Conservation (phyloP, 2,329 filamentous ascomycete genomes). For the Ophiostoma quercus region DNA sequence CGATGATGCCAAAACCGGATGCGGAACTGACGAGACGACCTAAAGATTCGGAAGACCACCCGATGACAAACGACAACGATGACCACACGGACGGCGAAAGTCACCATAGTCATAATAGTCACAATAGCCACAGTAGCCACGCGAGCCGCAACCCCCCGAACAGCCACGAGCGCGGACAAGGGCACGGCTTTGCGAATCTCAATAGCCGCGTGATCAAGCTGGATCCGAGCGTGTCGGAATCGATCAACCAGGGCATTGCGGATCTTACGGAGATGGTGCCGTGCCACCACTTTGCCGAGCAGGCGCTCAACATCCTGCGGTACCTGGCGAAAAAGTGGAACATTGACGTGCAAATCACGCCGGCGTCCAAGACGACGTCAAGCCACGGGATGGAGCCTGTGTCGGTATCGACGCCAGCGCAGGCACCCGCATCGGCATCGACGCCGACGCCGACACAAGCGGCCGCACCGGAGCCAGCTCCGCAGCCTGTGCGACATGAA, state of each 20-base stretch:
- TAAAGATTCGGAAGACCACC: constrained; percentile 6
- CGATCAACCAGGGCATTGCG: constrained; percentile 50
- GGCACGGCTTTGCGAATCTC: background rate
- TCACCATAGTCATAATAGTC: background rate
- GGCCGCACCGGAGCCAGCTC: background rate
- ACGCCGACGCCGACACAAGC: background rate
- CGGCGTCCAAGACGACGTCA: constrained; percentile 23
- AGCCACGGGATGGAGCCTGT: background rate
- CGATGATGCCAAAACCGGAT: background rate
- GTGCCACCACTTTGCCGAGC: constrained; percentile 56
- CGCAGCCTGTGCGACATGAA: background rate
- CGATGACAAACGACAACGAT: background rate
- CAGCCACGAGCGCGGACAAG: constrained; percentile 3
- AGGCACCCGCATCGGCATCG: constrained; percentile 21
- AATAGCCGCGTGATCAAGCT: constrained; percentile 25
- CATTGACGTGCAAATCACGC: constrained; percentile 45
- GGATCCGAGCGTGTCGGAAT: constrained; percentile 40
- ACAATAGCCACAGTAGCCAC: background rate
- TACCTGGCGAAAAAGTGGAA: constrained; percentile 56
- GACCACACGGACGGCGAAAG: background rate
- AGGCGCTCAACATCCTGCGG: constrained; percentile 55
- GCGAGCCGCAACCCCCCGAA: background rate
- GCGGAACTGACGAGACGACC: constrained; percentile 11
- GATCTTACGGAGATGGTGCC: constrained; percentile 57
- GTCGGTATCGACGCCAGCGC: background rate